Base-by-base conservation (phyloP, 148 eudicot genomes). In the Beta vulgaris region DNA sequence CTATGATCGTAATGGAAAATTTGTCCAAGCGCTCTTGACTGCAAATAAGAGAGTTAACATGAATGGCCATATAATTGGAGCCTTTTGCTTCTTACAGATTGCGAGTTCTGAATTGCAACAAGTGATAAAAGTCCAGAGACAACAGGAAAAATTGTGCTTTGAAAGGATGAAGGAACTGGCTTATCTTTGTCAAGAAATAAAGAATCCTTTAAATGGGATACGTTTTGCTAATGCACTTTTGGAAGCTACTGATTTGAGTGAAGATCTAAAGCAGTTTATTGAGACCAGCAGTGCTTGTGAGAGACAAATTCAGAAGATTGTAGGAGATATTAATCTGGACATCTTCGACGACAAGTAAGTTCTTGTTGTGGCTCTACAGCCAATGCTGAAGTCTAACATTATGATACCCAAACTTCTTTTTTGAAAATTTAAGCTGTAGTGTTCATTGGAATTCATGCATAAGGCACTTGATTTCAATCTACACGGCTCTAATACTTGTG, bases 21-120 rank as follows among this genome's bases (percentile, higher is more conserved):
- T 77, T 74, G 93, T 95, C 75, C 93, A 92, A 75, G 92, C 88
- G 86, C 85, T 92, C 11, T 82, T 95, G 88, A 89, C 97, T 16
- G 96, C 97, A 68, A 91, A 90, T 69, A 95, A 87, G 87, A 92
- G 93, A 84, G 85, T 78, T 26, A 86, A 90, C 82, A 42, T 86
- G 87, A 86, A 89, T 39, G 97, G 97, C 46, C 73, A 87, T 49
- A 75, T 85, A 73, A 78, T 85, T 76, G 99, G 97, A 49, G 96
- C 96, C 58, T 95, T 95, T 49, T 92, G 99, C 80, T 95, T 95
- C 87, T 75, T 95, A 85, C 97, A 92, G 82, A 84, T 87, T n/a
- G 89, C 91, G 0, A 89, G 91, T 79, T 91, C 92, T 55, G 98
- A 95, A 71, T 59, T 95, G 82, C 96, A 92, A 69, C 92, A 89